Evolutionary conservation across 148 eudicot species (phyloP).

Genomic region (Pharnaceum exiguum): DNA sequence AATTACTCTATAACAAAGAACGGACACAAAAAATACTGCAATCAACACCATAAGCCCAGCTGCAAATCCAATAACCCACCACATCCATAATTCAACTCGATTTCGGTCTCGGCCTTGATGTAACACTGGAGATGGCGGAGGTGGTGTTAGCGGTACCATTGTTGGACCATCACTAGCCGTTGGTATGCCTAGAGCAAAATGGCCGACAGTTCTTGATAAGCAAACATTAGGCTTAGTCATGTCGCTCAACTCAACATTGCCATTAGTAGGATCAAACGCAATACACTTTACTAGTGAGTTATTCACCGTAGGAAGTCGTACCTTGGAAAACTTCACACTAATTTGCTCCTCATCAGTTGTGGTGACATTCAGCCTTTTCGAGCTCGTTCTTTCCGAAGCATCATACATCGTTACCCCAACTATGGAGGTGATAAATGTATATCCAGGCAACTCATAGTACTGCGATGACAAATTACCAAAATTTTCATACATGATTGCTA

Average conservation of each 20-base stretch:
- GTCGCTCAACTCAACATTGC: slow-evolving; percentile 37
- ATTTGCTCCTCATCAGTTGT: slow-evolving; percentile 25
- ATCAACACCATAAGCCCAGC: slow-evolving; percentile 40
- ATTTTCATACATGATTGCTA: slow-evolving; percentile 52
- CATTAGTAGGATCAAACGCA: slow-evolving; percentile 30
- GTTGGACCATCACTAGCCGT: no score
- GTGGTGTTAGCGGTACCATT: neutral
- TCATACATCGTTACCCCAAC: slow-evolving; percentile 49
- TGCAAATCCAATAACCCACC: slow-evolving; percentile 57
- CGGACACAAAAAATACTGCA: slow-evolving; percentile 17
- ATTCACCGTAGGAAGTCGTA: neutral
- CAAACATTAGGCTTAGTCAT: slow-evolving; percentile 38
- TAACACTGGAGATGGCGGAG: slow-evolving; percentile 2
- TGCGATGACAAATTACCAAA: slow-evolving; percentile 61
- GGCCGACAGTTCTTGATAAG: slow-evolving; percentile 34
- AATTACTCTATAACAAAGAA: slow-evolving; percentile 21
- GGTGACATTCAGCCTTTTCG: slow-evolving; percentile 24
- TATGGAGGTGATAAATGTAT: slow-evolving; percentile 43
- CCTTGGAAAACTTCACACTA: slow-evolving; percentile 35
- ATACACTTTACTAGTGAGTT: slow-evolving; percentile 35
- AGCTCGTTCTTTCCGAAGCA: slow-evolving; percentile 9
- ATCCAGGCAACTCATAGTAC: slow-evolving; percentile 51
- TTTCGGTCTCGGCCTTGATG: neutral
- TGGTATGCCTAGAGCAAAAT: slow-evolving; percentile 50
- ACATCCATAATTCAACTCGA: slow-evolving; percentile 30